phyloP scores from a whole-genome alignment of 305 asterid genomes.

The Coffea humblotiana region DNA sequence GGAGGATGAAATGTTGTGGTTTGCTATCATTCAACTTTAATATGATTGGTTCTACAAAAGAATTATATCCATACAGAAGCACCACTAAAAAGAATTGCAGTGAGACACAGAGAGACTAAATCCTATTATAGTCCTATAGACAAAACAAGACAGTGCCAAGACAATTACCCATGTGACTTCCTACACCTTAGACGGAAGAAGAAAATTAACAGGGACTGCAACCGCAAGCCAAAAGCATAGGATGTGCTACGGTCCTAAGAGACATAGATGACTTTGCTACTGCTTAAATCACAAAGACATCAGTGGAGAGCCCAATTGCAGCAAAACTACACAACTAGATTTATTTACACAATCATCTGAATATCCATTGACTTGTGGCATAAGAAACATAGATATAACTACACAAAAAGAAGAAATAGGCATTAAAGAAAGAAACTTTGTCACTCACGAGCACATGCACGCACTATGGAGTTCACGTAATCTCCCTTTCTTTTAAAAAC shows the following conservation, averaged over 20 bases:
- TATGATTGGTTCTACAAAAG: no score
- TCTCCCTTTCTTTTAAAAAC: conserved; percentile 78
- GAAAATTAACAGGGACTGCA: background rate
- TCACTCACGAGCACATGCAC: conserved; percentile 98
- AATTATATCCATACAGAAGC: background rate
- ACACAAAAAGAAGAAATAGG: background rate
- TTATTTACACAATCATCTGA: background rate
- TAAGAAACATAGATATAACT: conserved; percentile 8
- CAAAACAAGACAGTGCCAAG: background rate
- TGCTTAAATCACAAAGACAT: background rate
- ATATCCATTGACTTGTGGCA: background rate
- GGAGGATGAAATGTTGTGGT: background rate
- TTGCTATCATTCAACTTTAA: background rate
- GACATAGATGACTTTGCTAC: background rate
- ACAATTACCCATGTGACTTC: background rate
- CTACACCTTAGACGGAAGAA: background rate
- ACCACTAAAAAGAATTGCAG: background rate
- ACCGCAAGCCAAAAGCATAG: background rate
- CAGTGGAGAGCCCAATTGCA: background rate
- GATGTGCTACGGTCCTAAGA: background rate
- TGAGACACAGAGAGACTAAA: background rate
- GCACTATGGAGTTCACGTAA: conserved; percentile 75
- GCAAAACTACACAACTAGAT: conserved; percentile 4
- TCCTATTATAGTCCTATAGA: background rate
- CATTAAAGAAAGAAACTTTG: conserved; percentile 13